Evolutionary conservation across 2,329 filamentous ascomycete species (phyloP), one percentile per base, ranked within the genome.

Genomic region (Cladosporium sp.): DNA sequence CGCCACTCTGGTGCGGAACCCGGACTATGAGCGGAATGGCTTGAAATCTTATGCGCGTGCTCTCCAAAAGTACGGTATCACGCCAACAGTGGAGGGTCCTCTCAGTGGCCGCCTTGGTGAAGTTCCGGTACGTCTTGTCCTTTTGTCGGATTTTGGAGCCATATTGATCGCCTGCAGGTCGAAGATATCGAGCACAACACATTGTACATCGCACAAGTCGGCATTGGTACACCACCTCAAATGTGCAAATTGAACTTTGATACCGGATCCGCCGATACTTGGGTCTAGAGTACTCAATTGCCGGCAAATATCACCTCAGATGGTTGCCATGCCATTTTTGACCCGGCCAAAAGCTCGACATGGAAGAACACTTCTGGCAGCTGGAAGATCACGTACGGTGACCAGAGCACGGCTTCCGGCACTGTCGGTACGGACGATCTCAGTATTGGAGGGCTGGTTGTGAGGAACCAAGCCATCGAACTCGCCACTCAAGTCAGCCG

Each of bases 381-480:
- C 1, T 91, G 86, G 88, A 74, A 83, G 70, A 88, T 90, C 66
- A 75, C 77, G 30, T 89, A 89, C 68, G 87, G 87, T 15, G 88
- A 90, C 69, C 79, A 80, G 9, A 88, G 85, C n/a, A 81, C 77
- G 11, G 87, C 87, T 1, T 85, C 82, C 7, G 88, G 88, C 25
- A 77, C 73, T 17, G 86, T 88, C 30, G 87, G 85, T 40, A 85
- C 80, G 15, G 88, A 90, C 63, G 77, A 75, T 22, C 73, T 91
- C 34, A 76, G 74, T 1, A 70, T 90, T 56, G 88, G 88, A 30
- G 85, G 85, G 4, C 73, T 90, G 14, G 72, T 73, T 11, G 76
- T 90, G 64, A 74, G 85, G 68, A 76, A 79, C 57, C 88, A 90
- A 73, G 79, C 82, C 17, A 76, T 90, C 58, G 86, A 90, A 70